Evolutionary conservation across 2,329 filamentous ascomycete genomes (phyloP), one percentile per base, ranked within the genome.

Genomic region (Aspergillus sp.): DNA sequence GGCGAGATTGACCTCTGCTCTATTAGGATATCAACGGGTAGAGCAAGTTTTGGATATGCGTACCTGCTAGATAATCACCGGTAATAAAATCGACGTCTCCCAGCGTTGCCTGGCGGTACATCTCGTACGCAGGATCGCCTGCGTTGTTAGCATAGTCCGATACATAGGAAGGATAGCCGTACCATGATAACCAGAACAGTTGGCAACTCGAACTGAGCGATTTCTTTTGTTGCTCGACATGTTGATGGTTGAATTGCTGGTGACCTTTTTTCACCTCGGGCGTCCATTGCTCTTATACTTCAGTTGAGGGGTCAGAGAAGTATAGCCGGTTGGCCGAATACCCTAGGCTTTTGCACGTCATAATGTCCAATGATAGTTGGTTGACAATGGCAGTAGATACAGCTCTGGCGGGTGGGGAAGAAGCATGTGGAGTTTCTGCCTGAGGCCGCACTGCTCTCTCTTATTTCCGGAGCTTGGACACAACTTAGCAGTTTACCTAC

Each of bases 21-120:
- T 70, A 8, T 56, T 53, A 59, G 8, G 27, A 31, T 33, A 17
- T 15, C 2, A 7, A n/a, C 33, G 4, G 14, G n/a, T 6, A 14
- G n/a, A 19, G 4, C 27, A 35, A 33, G 3, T 1, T 9, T 15
- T 9, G 3, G 25, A 6, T 21, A 21, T 4, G 5, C 67, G 58
- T 63, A 76, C 77, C 78, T 9, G 79, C 77, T 39, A 82, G 74
- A 62, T 81, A 84, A 59, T 84, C 82, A 11, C 81, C 81, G 0
- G 80, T 83, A 47, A 84, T 82, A 17, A 83, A 79, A 62, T 84
- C 81, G 11, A 79, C 70, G 41, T 70, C 73, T 57, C 71, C 73
- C 31, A 68, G 50, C 1, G 64, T 73, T 3, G 69, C 72, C 61
- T 75, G 73, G n/a, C 68, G 69, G 35, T 68, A 66, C 73, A 75